Evolutionary conservation across 768 basidiomycete genomes (phyloP), one percentile per base, ranked within the genome.

Genomic region (Mycena rebaudengoi): DNA sequence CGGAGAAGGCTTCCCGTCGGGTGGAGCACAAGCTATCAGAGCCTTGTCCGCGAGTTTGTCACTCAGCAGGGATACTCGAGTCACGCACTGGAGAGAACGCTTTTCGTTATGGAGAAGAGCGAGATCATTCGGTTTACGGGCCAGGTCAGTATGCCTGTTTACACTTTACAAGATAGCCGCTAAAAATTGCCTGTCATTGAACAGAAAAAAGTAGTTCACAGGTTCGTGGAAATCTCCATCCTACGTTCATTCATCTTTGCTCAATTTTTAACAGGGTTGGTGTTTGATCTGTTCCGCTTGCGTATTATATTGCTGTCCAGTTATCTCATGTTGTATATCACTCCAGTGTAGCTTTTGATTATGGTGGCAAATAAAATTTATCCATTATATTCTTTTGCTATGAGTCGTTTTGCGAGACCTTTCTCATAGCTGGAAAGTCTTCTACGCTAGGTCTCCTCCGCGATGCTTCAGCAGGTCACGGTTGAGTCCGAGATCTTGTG

Each of bases 21-120:
- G 3, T 98, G 96, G 95, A 95, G 91, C 66, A 98, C 96, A 62
- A 96, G 95, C 70, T 99, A 99, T 73, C 93, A 96, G 75, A 93
- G 91, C 69, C 83, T 99, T 45, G 86, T 96, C 33, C 87, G 91
- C 64, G 97, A 99, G 78, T 99, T n/a, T n/a, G n/a, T n/a, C n/a
- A n/a, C n/a, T n/a, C n/a, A 94, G 69, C 95, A 98, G 74, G 94
- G 95, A 5, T 98, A 91, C 73, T 91, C 92, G 35, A 89, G 86
- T 65, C 95, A 96, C 76, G 94, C 96, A 23, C 84, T 99, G 21
- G 98, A 99, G 75, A 83, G 95, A 66, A 95, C 94, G 20, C 77
- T 99, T 65, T 98, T 88, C 72, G 84, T 99, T 49, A 72, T 99
- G 80, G 98, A 99, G 83, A 97, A 98, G 81, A 83, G 95, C 65